Base-by-base conservation (phyloP, 164 flowering plant genomes). In the Saururus chinensis region DNA sequence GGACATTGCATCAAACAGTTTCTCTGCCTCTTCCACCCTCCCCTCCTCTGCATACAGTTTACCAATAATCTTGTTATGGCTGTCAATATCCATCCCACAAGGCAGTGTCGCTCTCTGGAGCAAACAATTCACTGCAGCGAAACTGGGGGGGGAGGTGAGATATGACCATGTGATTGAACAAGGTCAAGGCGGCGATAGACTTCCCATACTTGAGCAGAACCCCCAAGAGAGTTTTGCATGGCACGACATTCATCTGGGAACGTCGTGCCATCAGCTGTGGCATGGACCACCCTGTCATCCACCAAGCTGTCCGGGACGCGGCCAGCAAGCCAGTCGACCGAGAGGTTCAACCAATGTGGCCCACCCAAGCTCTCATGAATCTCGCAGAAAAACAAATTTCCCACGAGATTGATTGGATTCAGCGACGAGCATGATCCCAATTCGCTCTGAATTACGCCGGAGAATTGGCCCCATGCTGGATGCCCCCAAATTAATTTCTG, bases 211-310 rank as follows among this genome's bases (percentile, higher is more conserved):
- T 86, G 24, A 85, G 69, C 76, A 91, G 67, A 14, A 80, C 83
- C 67, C 83, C 86, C 69, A 91, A 58, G 42, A 91, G 79, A 53
- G 75, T 73, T 76, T 91, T 91, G 67, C 92, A 76, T 21, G 93
- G 85, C 0, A 81, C 85, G 0, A 92, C 89, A 17, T 62, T 74
- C 88, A 86, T 83, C 69, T 64, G 81, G 59, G 77, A 91, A 22
- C 84, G 71, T 57, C 78, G 71, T 61, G 77, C 81, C 24, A 84
- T 68, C 60, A 79, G 77, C 0, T 72, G 89, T 85, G 0, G 87
- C 95, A 65, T 67, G 78, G 9, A 90, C 85, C n/a, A 79, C 78
- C 16, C 97, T 95, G 74, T 90, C 92, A 62, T 83, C 84, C 17
- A 90, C 97, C 48, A 75, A 14, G 59, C 95, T 75, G 0, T 80